phyloP scores from a whole-genome alignment of 2,329 filamentous ascomycete species.

The Thelonectria olida region DNA sequence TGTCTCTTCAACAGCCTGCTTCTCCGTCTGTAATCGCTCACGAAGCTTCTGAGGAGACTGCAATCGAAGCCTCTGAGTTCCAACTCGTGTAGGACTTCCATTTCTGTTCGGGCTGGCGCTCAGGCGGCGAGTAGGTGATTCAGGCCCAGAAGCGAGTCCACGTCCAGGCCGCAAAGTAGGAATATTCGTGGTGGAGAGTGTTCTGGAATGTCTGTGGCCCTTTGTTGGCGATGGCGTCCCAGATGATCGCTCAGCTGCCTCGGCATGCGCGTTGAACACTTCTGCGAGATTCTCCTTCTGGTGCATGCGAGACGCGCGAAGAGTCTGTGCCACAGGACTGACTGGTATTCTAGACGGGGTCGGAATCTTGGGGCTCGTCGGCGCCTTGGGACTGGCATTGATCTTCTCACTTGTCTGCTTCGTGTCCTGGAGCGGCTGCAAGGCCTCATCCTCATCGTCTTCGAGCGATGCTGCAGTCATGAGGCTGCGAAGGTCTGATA shows the following conservation, averaged over 20 bases:
- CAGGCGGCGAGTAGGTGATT: conserved; percentile 36
- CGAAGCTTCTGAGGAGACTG: conserved; percentile 80
- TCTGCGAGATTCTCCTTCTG: conserved; percentile 56
- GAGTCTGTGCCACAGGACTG: conserved; percentile 53
- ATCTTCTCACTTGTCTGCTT: conserved; percentile 65
- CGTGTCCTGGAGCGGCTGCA: conserved; percentile 62
- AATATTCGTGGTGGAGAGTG: conserved; percentile 63
- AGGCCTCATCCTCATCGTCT: conserved; percentile 41
- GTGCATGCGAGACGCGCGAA: conserved; percentile 52
- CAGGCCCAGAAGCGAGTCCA: conserved; percentile 36
- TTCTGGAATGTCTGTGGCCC: conserved; percentile 55
- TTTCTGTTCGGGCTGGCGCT: conserved; percentile 43
- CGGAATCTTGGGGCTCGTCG: conserved; percentile 48
- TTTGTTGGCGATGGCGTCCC: conserved; percentile 38
- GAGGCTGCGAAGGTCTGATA: conserved; percentile 82
- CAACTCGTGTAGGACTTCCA: conserved; percentile 42
- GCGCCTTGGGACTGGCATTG: conserved; percentile 58
- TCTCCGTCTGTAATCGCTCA: conserved; percentile 86
- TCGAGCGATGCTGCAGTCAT: conserved; percentile 69
- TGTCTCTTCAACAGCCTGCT: conserved; percentile 74
- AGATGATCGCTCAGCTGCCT: conserved; percentile 28
- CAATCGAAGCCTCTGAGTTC: conserved; percentile 67
- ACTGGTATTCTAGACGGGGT: conserved; percentile 62
- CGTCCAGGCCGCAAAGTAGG: conserved; percentile 59
- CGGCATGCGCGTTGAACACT: conserved; percentile 28